phyloP scores from a whole-genome alignment of 75 land plant species.

The Gnetum montanum region DNA sequence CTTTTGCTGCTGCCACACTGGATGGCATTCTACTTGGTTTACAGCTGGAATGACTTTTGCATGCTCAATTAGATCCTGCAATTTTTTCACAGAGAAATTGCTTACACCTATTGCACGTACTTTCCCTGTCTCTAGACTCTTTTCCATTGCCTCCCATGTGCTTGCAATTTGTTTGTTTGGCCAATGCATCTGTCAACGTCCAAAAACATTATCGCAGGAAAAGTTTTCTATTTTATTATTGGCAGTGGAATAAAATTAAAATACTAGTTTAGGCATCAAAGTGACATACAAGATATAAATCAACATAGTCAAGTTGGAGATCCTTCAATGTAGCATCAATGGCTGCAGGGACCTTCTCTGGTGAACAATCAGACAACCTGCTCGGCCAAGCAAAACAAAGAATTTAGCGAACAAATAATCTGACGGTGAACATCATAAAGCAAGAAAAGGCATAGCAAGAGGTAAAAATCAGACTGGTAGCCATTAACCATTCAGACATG shows the following conservation, averaged over 20 bases:
- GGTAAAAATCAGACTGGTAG: background rate
- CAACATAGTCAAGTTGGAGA: constrained; percentile 31
- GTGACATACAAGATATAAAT: constrained; percentile 29
- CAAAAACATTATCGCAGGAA: background rate
- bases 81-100: constrained; percentile 28
- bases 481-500: background rate
- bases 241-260: background rate
- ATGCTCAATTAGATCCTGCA: constrained; percentile 13
- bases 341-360: constrained; percentile 12
- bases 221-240: background rate
- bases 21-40: constrained; percentile 45
- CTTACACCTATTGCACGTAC: constrained; percentile 31
- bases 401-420: background rate
- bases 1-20: constrained; percentile 32
- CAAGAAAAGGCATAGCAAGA: background rate
- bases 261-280: background rate
- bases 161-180: constrained; percentile 10
- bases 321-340: constrained; percentile 17
- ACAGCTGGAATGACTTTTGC: constrained; percentile 34
- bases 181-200: background rate
- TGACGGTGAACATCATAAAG: background rate
- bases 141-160: constrained; percentile 42
- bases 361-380: background rate
- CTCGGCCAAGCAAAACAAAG: background rate
- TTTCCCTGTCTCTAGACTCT: constrained; percentile 11